phyloP scores from a whole-genome alignment of 805 yeast genomes.

The Schwanniomyces sp. region DNA sequence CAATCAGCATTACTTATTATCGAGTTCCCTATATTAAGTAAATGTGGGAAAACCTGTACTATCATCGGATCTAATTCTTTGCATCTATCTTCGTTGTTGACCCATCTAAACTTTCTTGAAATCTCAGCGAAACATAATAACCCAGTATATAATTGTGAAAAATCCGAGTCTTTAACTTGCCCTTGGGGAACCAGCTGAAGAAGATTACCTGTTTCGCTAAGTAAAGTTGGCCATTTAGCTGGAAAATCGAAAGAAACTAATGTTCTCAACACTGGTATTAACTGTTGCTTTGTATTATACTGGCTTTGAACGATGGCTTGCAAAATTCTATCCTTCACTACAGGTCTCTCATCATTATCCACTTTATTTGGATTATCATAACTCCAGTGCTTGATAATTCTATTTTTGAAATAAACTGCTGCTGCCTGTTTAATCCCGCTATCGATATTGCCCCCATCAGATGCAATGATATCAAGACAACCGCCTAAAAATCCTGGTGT shows the following conservation, averaged over 20 bases:
- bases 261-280: conserved; percentile 34
- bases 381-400: conserved; percentile 64
- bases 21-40: conserved; percentile 65
- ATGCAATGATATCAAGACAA: conserved; percentile 67
- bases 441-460: conserved; percentile 7
- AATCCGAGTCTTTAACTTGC: conserved; percentile 15
- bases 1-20: conserved; percentile 26
- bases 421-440: conserved; percentile 63
- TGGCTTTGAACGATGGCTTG: conserved; percentile 51
- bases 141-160: conserved; percentile 56
- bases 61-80: conserved; percentile 45
- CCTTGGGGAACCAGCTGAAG: conserved; percentile 23
- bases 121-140: conserved; percentile 70
- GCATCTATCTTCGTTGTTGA: conserved; percentile 47
- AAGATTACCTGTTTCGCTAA: conserved; percentile 30
- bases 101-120: conserved; percentile 71
- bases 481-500: conserved; percentile 78
- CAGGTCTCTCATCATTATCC: conserved; percentile 71
- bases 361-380: conserved; percentile 27
- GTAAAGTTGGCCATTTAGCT: conserved; percentile 35
- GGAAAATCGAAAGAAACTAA: conserved; percentile 35
- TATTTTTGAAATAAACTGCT: conserved; percentile 81
- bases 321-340: conserved; percentile 67
- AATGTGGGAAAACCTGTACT: conserved; percentile 58
- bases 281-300: conserved; percentile 36